These are phyloP conservation scores for Penicillium sp. DNA, from an alignment of 2,329 filamentous ascomycete genomes.

Conservation along the genomic window DNA sequence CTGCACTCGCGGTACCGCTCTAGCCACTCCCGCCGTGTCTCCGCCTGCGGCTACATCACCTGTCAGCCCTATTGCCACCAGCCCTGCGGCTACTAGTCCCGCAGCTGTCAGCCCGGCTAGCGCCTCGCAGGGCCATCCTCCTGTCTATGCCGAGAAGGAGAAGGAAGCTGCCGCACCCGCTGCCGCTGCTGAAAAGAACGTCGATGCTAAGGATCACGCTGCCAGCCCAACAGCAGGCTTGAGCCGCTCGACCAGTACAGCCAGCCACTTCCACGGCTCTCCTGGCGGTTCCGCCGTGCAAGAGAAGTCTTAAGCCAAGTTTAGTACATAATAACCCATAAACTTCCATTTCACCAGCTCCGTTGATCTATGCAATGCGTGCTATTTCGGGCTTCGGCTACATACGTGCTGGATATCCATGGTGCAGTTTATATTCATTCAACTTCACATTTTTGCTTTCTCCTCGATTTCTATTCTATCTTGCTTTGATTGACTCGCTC, in stretches of 20 bases:
- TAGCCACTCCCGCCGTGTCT: background rate
- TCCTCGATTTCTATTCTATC: background rate
- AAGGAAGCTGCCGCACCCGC: constrained; percentile 13
- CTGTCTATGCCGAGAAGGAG: constrained; percentile 36
- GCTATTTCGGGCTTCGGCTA: background rate
- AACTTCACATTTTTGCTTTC: background rate
- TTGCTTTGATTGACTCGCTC: constrained; percentile 1
- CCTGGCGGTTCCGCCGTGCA: constrained; percentile 35
- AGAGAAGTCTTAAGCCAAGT: constrained; percentile 19
- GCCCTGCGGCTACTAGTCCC: background rate
- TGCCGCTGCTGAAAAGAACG: background rate
- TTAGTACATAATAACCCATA: background rate
- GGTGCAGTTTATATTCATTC: background rate
- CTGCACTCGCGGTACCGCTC: constrained; percentile 24
- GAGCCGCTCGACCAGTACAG: constrained; percentile 34
- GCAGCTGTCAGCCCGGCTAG: constrained; percentile 21
- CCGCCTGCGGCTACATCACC: constrained; percentile 10
- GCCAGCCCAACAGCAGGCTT: constrained; percentile 22
- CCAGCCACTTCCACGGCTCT: constrained; percentile 38
- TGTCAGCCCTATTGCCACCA: constrained; percentile 10
- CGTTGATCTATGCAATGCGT: background rate
- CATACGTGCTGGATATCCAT: constrained; percentile 11
- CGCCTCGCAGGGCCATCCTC: constrained; percentile 28
- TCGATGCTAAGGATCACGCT: constrained; percentile 15
- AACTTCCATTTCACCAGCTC: background rate